Base-by-base conservation (phyloP, 768 basidiomycete genomes). In the Sporobolomyces pararoseus region DNA sequence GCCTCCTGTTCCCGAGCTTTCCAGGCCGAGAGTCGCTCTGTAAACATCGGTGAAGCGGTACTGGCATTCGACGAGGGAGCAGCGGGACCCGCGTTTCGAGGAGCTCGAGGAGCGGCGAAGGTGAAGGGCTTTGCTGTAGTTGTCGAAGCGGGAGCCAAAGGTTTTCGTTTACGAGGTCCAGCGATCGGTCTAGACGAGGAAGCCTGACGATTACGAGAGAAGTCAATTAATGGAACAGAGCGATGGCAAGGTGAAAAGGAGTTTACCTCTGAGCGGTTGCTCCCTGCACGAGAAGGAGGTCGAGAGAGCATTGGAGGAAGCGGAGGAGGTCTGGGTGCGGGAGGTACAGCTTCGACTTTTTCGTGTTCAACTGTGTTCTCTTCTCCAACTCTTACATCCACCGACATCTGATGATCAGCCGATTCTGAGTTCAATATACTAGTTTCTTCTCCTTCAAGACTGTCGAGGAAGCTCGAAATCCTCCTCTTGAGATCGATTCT, bases 91-190 rank as follows among this genome's bases (percentile, higher is more conserved):
- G 32, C 32, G 17, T 54, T 29, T 17, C 55, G 57, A 17, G 47
- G 29, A 3, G 47, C 14, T 23, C 65, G 49, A n/a, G 58, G 29
- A 29, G 58, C 49, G 35, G 44, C 65, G 49, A 66, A 66, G 35
- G 57, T 52, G 65, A 66, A 66, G 13, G 65, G 65, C 32, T 60
- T 66, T 13, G 55, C 47, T 14, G 54, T 23, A 25, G 65, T 66
- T 3, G 34, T 50, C 17, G 39, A 12, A 6, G 42, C 31, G 13
- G 58, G 4, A 35, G 34, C 14, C 13, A n/a, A n/a, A n/a, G 50
- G 34, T 31, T 29, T 51, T 19, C 39, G 58, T 14, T 16, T 31
- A 9, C 34, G 7, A 4, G 55, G 17, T 14, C 29, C 25, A 21
- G 65, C 32, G 19, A 44, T 34, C 5, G 44, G 44, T 29, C 49